Conservation (phyloP, 805 yeast species). For the Ogataea dorogensis region DNA sequence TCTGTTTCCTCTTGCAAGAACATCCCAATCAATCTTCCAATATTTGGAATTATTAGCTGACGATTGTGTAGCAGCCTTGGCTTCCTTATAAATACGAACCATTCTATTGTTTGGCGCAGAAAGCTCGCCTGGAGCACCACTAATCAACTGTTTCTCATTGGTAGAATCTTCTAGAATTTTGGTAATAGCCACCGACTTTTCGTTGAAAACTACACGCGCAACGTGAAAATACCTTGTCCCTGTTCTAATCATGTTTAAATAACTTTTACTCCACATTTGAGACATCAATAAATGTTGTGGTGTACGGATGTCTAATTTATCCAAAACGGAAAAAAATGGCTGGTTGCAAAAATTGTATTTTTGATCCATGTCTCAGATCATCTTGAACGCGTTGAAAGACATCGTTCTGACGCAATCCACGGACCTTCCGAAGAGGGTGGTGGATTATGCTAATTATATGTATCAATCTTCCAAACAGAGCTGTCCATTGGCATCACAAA, state of each 20-base stretch:
- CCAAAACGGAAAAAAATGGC: conserved; percentile 13
- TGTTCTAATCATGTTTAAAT: conserved; percentile 3
- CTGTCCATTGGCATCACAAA: conserved; percentile 43
- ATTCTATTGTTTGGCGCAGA: conserved; percentile 49
- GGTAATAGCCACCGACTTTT: conserved; percentile 7
- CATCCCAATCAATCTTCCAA: conserved; percentile 87
- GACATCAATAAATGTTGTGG: not conserved
- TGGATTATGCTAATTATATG: conserved; percentile 42
- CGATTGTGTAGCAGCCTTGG: conserved; percentile 81
- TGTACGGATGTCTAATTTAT: conserved; percentile 14
- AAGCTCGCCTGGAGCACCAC: conserved; percentile 77
- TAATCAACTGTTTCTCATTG: conserved; percentile 51
- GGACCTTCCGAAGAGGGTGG: conserved; percentile 42
- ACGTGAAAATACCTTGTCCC: conserved; percentile 10
- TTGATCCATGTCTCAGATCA: conserved; percentile 32
- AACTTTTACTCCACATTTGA: conserved; percentile 9
- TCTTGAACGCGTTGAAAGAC: conserved; percentile 43
- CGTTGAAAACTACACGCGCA: conserved; percentile 8
- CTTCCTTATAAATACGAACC: conserved; percentile 73
- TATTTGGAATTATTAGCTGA: conserved; percentile 50
- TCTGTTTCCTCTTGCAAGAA: conserved; percentile 69
- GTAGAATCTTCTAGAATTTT: conserved; percentile 15
- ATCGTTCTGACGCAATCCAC: conserved; percentile 48
- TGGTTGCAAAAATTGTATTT: conserved; percentile 7
- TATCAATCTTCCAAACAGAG: conserved; percentile 55